phyloP scores from a whole-genome alignment of 2,329 filamentous ascomycete genomes.

The Fonsecaea monophora region DNA sequence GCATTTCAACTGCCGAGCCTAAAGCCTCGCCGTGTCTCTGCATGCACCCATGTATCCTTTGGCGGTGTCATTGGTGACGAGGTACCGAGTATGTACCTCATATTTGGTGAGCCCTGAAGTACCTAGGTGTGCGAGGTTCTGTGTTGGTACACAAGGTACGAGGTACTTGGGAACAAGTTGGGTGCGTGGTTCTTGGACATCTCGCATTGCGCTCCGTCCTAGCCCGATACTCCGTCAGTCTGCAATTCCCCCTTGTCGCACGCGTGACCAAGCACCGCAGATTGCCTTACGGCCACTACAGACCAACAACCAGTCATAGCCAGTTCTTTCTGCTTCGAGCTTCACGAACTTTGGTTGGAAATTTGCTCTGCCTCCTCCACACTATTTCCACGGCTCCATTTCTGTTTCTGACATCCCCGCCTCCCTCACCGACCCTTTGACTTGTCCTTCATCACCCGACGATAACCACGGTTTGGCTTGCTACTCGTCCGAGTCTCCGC shows the following conservation, averaged over 20 bases:
- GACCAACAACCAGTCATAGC: background rate
- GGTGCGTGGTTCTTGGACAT: too few species aligned
- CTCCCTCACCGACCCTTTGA: background rate
- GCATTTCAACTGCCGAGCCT: slow-evolving; percentile 3
- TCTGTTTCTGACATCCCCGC: background rate
- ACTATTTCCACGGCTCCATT: slow-evolving; percentile 1
- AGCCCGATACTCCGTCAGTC: background rate
- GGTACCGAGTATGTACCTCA: background rate
- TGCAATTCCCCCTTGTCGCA: background rate
- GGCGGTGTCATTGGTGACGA: background rate
- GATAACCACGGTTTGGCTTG: background rate
- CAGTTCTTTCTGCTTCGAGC: background rate
- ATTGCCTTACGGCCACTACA: background rate
- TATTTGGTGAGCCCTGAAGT: background rate
- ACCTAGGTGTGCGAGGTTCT: background rate
- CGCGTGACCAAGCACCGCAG: background rate
- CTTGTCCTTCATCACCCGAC: background rate
- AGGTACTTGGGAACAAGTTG: too few species aligned
- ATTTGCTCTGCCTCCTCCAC: slow-evolving; percentile 1
- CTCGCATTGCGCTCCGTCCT: background rate
- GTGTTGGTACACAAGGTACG: too few species aligned
- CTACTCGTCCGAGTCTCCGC: background rate
- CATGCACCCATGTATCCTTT: background rate
- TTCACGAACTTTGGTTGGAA: background rate
- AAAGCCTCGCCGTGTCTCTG: background rate